Evolutionary conservation across 2,329 filamentous ascomycete species (phyloP), one percentile per base, ranked within the genome.

Genomic region (Alternaria brassicae): DNA sequence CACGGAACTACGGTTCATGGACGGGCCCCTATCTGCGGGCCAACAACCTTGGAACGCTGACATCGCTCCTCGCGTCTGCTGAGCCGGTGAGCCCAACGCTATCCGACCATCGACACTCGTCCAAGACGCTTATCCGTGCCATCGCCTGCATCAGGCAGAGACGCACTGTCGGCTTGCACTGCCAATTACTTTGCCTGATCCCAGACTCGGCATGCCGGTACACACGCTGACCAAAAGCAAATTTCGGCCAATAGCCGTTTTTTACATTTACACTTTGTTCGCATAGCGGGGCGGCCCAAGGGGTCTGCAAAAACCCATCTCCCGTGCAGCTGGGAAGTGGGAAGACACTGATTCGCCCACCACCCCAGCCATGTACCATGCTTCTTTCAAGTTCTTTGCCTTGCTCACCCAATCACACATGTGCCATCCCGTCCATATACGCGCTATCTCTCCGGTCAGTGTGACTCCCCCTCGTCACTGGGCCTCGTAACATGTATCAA

Each of bases 131-230:
- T 52, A 53, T 42, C 48, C 54, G 50, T 45, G 23, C 50, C 54
- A 47, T 53, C 55, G 42, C 58, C 61, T 64, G 64, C 63, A 61
- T 50, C 61, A 62, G 62, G 53, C 65, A 64, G 56, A 60, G 41
- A 55, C 60, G 59, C 59, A 56, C 25, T 44, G 41, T 56, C 56
- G 51, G 52, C 44, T 39, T 47, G 47, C 10, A 21, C 42, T 37
- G 40, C 68, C 66, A 69, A 65, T 70, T 62, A 62, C 54, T 32
- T 19, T 50, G 27, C 12, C 40, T 27, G 5, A 8, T 9, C 17
- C 36, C 15, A 12, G 30, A 15, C 21, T 68, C 67, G 67, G 64
- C 47, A 64, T 67, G 62, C 66, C 68, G 66, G 61, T 44, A 23
- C 53, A 60, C 28, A 53, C 53, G 53, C 44, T 34, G 52, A 50